Percentiles rank a stretch among this genome's conserved stretches.
Evolutionary conservation across 1,139 yeast species (phyloP).

Genomic region (Geotrichum klebahnii): DNA sequence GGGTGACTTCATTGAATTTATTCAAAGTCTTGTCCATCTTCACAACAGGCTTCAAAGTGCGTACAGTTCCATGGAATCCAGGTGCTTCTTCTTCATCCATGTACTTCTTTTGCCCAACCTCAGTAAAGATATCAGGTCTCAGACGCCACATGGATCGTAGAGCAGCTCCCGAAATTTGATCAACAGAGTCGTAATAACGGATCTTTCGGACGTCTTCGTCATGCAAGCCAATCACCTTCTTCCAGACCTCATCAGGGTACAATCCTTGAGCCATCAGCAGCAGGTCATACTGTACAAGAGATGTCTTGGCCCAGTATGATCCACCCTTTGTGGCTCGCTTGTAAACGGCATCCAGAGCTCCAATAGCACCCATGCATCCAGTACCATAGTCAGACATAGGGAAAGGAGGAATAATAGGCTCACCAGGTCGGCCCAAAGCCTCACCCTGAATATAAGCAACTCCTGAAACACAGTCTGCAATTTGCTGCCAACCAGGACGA

Average conservation of each 20-base stretch:
- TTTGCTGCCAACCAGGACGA: slow-evolving; percentile 43
- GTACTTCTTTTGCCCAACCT: slow-evolving; percentile 27
- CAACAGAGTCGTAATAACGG: slow-evolving; percentile 38
- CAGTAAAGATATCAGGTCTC: slow-evolving; percentile 30
- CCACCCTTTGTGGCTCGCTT: slow-evolving; percentile 38
- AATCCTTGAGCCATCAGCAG: slow-evolving; percentile 36
- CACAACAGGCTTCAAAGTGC: slow-evolving; percentile 38
- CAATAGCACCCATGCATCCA: slow-evolving; percentile 40
- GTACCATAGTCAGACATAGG: slow-evolving; percentile 43
- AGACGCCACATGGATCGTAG: slow-evolving; percentile 30
- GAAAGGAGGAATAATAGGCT: slow-evolving; percentile 41
- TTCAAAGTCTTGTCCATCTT: slow-evolving; percentile 32
- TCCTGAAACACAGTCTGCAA: slow-evolving; percentile 40
- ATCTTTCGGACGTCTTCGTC: slow-evolving; percentile 29
- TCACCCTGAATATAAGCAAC: slow-evolving; percentile 40
- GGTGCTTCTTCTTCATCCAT: slow-evolving; percentile 32
- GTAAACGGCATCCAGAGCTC: slow-evolving; percentile 36
- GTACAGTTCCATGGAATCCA: slow-evolving; percentile 34
- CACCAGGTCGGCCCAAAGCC: slow-evolving; percentile 34
- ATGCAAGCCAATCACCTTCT: slow-evolving; percentile 28
- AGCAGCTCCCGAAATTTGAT: slow-evolving; percentile 36
- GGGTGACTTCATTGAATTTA: slow-evolving; percentile 33
- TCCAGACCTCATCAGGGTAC: slow-evolving; percentile 34
- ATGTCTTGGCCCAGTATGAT: slow-evolving; percentile 39
- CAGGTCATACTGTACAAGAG: slow-evolving; percentile 39